A percentile compares a stretch with the other conserved stretches of the same genome.
phyloP scores from a whole-genome alignment of 495 filamentous ascomycete genomes.

The Penicillium odoratum region DNA sequence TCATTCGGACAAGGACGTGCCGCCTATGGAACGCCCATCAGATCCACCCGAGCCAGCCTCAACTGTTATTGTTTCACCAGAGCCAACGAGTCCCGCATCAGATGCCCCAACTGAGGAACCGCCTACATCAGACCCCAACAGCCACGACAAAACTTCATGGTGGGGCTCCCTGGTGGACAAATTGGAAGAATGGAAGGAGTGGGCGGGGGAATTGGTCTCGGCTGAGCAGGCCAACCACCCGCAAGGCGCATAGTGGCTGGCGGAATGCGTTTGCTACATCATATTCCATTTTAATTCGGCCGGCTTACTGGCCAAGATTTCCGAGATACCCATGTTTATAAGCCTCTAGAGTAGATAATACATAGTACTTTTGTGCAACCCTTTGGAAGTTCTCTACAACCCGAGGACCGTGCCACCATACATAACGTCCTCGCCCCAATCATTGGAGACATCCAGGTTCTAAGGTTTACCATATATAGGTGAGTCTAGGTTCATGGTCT shows the following conservation, averaged over 20 bases:
- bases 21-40: conserved; percentile 34
- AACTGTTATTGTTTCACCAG: conserved; percentile 5
- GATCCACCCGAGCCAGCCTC: conserved; percentile 35
- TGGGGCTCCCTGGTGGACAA: conserved; percentile 36
- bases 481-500: not conserved
- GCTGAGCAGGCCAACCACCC: conserved; percentile 38
- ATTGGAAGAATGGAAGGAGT: conserved; percentile 39
- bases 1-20: conserved; percentile 54
- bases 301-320: conserved; percentile 5
- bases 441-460: not conserved
- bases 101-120: conserved; percentile 10
- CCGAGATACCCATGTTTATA: conserved; percentile 24
- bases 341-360: not conserved
- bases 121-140: conserved; percentile 21
- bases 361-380: not conserved
- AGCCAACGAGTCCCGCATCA: conserved; percentile 20
- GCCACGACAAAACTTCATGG: conserved; percentile 32
- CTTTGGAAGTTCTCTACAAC: not conserved
- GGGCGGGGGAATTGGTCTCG: conserved; percentile 37
- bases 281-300: conserved; percentile 8
- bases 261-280: not conserved
- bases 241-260: conserved; percentile 4
- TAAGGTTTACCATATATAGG: not conserved
- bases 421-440: not conserved
- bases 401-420: not conserved